Base-by-base conservation (phyloP, 2,329 filamentous ascomycete species). In the Huntiella bhutanensis region DNA sequence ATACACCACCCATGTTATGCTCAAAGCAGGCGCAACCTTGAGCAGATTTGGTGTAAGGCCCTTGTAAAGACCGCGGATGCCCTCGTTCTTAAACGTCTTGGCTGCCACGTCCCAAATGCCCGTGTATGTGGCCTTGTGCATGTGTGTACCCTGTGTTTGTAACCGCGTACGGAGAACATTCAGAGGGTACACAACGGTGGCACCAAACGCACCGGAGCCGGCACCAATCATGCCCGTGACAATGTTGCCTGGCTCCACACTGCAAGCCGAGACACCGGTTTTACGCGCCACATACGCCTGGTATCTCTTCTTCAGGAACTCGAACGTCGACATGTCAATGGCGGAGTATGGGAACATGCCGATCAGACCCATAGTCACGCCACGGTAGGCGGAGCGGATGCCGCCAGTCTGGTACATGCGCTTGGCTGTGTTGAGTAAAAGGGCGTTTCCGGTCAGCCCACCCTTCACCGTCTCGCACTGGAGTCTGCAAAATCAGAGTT, bases 331-430 rank as follows among this genome's bases (percentile, higher is more conserved):
- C 56, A 98, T 80, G 58, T 98, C 91, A 57, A 98, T 92, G 43
- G 91, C 91, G 37, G 86, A 88, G 60, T 96, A 98, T 0, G 91
- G 91, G 56, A 98, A 98, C 77, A 96, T 95, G 59, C 91, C 91
- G 43, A 95, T 65, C 3, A 98, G 70, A 12, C 91, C 91, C 74
- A 96, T 91, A 0, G 86, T 87, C 33, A 98, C 71, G 36, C 91
- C 91, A 46, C 88, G 84, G 61, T 96, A 98, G 52, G 86, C 88
- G 5, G 82, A 71, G 32, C 73, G 68, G 22, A 87, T 54, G 16
- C 84, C 84, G 49, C 83, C 82, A 49, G 77, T 73, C 36, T 70
- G 71, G 68, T 79, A 85, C 80, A 98, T 94, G 59, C 86, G 93
- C 58, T 74, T 71, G 2, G 83, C 83, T 1, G 88, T 96, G 42